Conservation (phyloP, 805 yeast species). For the Wickerhamiella allomyrinae region DNA sequence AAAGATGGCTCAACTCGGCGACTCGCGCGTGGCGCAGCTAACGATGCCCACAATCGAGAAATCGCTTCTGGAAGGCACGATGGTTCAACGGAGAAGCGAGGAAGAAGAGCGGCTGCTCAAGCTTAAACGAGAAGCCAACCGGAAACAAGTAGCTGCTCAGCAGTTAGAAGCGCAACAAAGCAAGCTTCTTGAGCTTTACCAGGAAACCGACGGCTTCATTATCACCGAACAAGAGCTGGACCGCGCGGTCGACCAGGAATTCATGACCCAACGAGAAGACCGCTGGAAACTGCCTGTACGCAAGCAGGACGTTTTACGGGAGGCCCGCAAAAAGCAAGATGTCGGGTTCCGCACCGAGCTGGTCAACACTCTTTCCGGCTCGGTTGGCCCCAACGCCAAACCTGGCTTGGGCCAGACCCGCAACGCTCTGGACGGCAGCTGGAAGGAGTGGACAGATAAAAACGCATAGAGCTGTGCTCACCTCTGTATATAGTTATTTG, state of each 20-base stretch:
- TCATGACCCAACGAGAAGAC: conserved; percentile 14
- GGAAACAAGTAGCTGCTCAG: conserved; percentile 39
- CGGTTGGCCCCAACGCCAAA: conserved; percentile 12
- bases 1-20: conserved; percentile 23
- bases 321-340: background rate
- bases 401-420: conserved; percentile 22
- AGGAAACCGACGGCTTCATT: conserved; percentile 52
- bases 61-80: conserved; percentile 39
- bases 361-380: conserved; percentile 1
- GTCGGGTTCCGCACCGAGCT: background rate
- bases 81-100: conserved; percentile 56
- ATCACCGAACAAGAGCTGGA: conserved; percentile 56
- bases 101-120: conserved; percentile 47
- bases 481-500: background rate
- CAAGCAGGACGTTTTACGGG: background rate
- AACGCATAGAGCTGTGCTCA: background rate
- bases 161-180: conserved; percentile 40
- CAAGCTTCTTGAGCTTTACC: conserved; percentile 54
- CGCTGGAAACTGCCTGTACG: background rate
- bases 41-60: conserved; percentile 72
- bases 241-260: conserved; percentile 42
- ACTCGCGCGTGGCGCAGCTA: conserved; percentile 36
- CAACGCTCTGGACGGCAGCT: conserved; percentile 12
- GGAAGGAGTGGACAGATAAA: background rate
- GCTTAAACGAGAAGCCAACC: conserved; percentile 53